These are phyloP conservation scores for Marasmius tenuissimus DNA, from an alignment of 1,284 basidiomycete species.

Conservation along the genomic window DNA sequence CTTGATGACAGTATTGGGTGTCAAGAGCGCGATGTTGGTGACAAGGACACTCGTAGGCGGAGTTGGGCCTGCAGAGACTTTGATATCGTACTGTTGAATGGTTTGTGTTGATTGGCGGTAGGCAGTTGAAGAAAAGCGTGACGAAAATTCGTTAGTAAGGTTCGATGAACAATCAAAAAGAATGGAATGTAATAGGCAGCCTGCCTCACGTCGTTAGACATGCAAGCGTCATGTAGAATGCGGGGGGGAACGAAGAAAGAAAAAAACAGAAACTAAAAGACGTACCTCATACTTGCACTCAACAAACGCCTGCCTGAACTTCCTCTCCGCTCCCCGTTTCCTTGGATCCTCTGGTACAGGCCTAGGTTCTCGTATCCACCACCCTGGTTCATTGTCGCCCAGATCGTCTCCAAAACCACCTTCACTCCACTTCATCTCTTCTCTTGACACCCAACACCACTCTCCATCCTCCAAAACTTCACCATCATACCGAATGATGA, in stretches of 20 bases:
- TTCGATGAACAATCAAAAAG: background rate
- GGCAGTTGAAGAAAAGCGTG: background rate
- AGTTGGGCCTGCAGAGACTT: constrained; percentile 71
- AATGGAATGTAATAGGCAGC: background rate
- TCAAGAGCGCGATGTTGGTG: constrained; percentile 71
- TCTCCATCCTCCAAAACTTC: constrained; percentile 51
- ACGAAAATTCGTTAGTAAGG: background rate
- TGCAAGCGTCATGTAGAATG: background rate
- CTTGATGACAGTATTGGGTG: constrained; percentile 65
- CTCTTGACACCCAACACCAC: constrained; percentile 14
- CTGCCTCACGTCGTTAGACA: background rate
- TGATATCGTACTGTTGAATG: constrained; percentile 64
- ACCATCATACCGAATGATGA: constrained; percentile 55
- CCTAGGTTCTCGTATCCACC: constrained; percentile 12
- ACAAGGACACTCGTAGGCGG: constrained; percentile 79
- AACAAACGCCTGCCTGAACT: constrained; percentile 43
- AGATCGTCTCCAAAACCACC: background rate
- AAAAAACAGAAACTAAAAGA: constrained; percentile 17
- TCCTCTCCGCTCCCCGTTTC: constrained; percentile 19
- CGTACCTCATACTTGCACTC: constrained; percentile 64
- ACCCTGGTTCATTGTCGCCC: constrained; percentile 4
- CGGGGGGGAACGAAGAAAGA: constrained; percentile 7
- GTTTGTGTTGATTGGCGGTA: background rate
- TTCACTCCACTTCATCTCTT: background rate
- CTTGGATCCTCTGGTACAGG: constrained; percentile 48